Base-by-base conservation (phyloP, 306 rosid genomes). In the Corylus heterophylla region DNA sequence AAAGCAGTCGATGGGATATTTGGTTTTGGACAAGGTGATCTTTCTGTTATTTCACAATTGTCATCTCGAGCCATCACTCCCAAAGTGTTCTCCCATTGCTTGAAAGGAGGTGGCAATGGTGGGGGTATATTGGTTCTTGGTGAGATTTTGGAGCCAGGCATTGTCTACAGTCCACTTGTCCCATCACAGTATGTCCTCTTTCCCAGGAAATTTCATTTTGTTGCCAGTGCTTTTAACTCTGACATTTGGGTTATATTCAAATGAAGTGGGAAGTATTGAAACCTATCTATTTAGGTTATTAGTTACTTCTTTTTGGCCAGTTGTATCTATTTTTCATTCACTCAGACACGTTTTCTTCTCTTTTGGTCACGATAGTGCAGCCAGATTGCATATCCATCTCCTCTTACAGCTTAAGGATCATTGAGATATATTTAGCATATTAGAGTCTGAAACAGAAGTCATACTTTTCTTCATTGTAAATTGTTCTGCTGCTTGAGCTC, bases 101-200 rank as follows among this genome's bases (percentile, higher is more conserved):
- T 95, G 75, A 95, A 89, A 85, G 98, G 98, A 83, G 98, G 89
- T 54, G 94, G 88, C 54, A 84, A 83, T 83, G 98, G 98, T 74
- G 98, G 98, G 55, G 98, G 98, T 63, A 89, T 95, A 75, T 86
- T 92, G 80, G 98, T 95, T 91, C 98, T 95, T 85, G 98, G 98
- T 74, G 97, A 95, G 89, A 93, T 95, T 84, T 74, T 91, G 92
- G 98, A 92, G 90, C 97, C 98, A 76, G 85, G 80, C 87, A 91
- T 92, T 81, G 96, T 87, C 71, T 95, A 92, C 83, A 92, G 92
- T 84, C 98, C 98, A 13, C 98, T 95, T 76, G 96, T 91, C 71
- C 97, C 97, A 22, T 92, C 94, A 22, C 98, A 92, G 98, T 95
- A 95, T 74, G 98, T 80, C 81, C 88, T 85, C 84, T 63, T 76